Base-by-base conservation (phyloP, 2,329 filamentous ascomycete species). In the Aspergillus sp. region DNA sequence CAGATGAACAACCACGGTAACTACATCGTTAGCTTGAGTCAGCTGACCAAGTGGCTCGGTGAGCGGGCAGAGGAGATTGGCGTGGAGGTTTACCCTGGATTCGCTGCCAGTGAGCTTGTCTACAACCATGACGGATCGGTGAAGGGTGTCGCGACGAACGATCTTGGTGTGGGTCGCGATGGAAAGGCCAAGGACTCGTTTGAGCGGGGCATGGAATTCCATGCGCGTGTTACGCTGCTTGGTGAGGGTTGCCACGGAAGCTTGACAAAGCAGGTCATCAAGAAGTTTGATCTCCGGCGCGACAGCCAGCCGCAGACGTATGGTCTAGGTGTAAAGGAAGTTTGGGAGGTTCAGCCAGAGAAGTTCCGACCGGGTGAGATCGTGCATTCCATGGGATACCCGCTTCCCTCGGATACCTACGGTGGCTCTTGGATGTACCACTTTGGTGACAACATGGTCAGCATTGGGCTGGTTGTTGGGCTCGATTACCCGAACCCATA, bases 361-460 rank as follows among this genome's bases (percentile, higher is more conserved):
- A 97, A 95, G 71, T 97, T 96, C 71, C 78, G 85, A 52, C 86
- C 86, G 63, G 93, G 93, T 46, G 76, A 91, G 57, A 81, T 97
- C 41, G 81, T 84, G 3, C 93, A 98, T 73, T 87, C 89, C 4
- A 82, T 98, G 84, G 93, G 93, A 17, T 97, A 95, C 63, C 93
- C 93, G 17, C 73, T 98, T 41, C 82, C 89, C 13, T 82, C 78
- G 59, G 86, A 97, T 64, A 93, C 90, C 7, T 98, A 98, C 65
- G 93, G 93, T 57, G 93, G 93, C 56, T 90, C 88, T n/a, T 98
- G 90, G 84, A 90, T 98, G 88, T 98, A 98, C 65, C 93, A 98
- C 70, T 98, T 97, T 69, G 93, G 90, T 33, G 91, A 98, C 60
- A 98, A 97, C 70, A 80, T 97, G 60, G 91, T 98, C 51, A 90